A percentile compares a stretch with the other conserved stretches of the same genome.
Conservation (phyloP, 2,329 filamentous ascomycete species). For the Cadophora luteo-olivacea region DNA sequence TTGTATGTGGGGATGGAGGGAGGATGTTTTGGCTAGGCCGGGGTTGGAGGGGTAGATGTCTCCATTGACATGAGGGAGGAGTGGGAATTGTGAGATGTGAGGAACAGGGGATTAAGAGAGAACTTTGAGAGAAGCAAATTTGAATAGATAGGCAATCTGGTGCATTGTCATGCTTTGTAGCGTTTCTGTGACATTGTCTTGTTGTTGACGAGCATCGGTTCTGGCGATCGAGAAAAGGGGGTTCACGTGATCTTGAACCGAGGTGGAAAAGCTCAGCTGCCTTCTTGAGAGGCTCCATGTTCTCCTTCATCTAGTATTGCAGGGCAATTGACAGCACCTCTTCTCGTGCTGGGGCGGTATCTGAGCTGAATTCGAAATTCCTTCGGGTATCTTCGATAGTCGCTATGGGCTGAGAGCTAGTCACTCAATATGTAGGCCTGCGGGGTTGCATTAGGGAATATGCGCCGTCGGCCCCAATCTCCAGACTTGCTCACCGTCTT, state of each 20-base stretch:
- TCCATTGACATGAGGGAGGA: no score
- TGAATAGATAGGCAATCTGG: background rate
- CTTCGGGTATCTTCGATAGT: background rate
- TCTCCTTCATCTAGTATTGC: background rate
- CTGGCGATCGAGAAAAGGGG: background rate
- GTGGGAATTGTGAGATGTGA: background rate
- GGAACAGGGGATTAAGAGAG: background rate
- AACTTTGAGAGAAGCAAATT: background rate
- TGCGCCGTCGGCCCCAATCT: background rate
- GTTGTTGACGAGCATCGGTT: no score
- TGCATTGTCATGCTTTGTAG: no score
- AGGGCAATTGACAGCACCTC: no score
- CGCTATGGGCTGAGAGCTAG: background rate
- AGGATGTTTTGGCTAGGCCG: conserved; percentile 40
- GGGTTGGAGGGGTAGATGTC: background rate
- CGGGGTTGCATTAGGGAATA: conserved; percentile 5
- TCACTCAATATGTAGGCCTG: background rate
- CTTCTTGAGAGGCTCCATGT: background rate
- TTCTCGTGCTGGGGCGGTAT: background rate
- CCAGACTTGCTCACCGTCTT: background rate
- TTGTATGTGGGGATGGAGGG: conserved; percentile 43
- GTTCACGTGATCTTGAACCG: background rate
- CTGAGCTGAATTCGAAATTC: background rate
- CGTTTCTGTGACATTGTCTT: no score
- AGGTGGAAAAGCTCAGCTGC: no score